Evolutionary conservation across 1,284 basidiomycete genomes (phyloP), one percentile per base, ranked within the genome.

Genomic region (Pisolithus thermaeus): DNA sequence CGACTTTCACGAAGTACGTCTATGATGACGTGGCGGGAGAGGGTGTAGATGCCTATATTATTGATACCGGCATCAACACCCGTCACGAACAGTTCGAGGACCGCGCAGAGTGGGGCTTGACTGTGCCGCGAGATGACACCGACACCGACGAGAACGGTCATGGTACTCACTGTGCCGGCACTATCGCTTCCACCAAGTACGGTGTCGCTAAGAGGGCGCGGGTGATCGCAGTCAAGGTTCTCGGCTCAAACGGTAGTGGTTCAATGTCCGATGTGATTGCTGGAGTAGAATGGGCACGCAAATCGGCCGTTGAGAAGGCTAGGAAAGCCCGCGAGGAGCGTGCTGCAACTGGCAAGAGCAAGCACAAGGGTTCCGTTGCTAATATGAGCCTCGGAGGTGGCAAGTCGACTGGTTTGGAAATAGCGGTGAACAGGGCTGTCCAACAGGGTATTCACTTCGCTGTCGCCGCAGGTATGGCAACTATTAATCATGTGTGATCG

Each of bases 361-460:
- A 74, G 55, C 87, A 92, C 78, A 95, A 94, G 77, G 96, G 96
- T 37, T 96, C 94, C 38, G 95, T 98, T 59, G 93, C 91, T 56
- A 97, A 96, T 80, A 97, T 99, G 96, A 92, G 87, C 67, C 86
- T 99, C 50, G 96, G 96, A 58, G 96, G 96, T 65, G 92, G 92
- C 61, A 96, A 94, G 76, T 93, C 92, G n/a, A 78, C 76, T 39
- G 81, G 90, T 42, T 80, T 98, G 52, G 92, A 99, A 63, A 77
- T 80, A 37, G 84, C 89, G 46, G 92, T 99, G 56, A 85, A 98
- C 73, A 77, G 75, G 49, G 94, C 95, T 50, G 92, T 97, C 51
- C 79, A 81, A 27, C 61, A 67, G 44, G 96, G 96, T 49, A 78
- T 99, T 52, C 92, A 97, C 78, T 97, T 98, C 63, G 92, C 92